Conservation (phyloP, 192 early-diverging fungal species). For the Mortierella alpina region DNA sequence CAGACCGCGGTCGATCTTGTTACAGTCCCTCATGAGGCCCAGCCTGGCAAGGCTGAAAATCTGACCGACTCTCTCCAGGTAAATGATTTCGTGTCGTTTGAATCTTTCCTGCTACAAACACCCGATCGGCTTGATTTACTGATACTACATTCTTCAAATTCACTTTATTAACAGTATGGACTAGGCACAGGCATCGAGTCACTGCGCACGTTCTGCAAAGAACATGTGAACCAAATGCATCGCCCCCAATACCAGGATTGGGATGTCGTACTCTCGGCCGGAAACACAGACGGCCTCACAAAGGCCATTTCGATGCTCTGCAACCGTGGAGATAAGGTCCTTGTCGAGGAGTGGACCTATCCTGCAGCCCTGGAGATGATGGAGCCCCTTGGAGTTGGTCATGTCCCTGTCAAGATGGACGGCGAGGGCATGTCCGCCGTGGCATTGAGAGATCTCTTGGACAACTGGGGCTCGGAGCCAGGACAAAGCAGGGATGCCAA, state of each 20-base stretch:
- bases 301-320: conserved; percentile 68
- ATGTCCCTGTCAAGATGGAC: conserved; percentile 68
- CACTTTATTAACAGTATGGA: conserved; percentile 57
- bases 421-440: conserved; percentile 69
- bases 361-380: conserved; percentile 67
- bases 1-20: conserved; percentile 50
- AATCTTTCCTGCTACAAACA: no score
- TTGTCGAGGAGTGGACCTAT: conserved; percentile 76
- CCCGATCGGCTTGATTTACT: no score
- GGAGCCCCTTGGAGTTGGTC: conserved; percentile 58
- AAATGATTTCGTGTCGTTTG: no score
- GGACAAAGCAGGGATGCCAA: conserved; percentile 47
- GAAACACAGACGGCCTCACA: conserved; percentile 70
- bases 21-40: conserved; percentile 53
- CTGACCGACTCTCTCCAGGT: conserved; percentile 52
- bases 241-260: conserved; percentile 68
- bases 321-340: conserved; percentile 66
- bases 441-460: conserved; percentile 58
- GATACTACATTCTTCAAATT: no score
- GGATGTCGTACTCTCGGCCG: conserved; percentile 72
- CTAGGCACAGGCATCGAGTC: conserved; percentile 62
- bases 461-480: conserved; percentile 49
- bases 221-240: conserved; percentile 62
- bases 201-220: conserved; percentile 56
- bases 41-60: conserved; percentile 35